Evolutionary conservation across 31 red algal species (phyloP), one percentile per base, ranked within the genome.

Genomic region (Endocladia muricata): DNA sequence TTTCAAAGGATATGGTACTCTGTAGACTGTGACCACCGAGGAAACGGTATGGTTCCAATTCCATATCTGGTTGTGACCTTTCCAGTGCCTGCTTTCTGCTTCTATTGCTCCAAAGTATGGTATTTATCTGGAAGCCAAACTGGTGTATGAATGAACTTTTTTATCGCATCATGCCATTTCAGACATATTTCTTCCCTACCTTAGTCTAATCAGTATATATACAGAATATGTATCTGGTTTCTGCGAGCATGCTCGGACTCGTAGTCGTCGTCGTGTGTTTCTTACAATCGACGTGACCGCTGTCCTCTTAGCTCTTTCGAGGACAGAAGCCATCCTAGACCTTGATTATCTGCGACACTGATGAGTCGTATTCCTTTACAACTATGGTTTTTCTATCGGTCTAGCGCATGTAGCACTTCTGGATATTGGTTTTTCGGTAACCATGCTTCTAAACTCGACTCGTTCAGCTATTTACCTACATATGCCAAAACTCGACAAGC

Each of bases 401-500:
- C 6, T 9, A 70, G 29, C 65, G 29, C 65, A 25, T 70, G 65
- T 6, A 70, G 32, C 65, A 70, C 65, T 17, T 26, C 65, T 15
- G 41, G 15, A 25, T 36, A 70, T 42, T 70, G 32, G 9, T 25
- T 6, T 42, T 70, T 25, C 36, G 65, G 7, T 9, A 70, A 17
- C 30, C 41, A 8, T n/a, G 15, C 25, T 70, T 36, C n/a, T 7
- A 11, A 8, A 11, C n/a, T n/a, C n/a, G n/a, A n/a, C n/a, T n/a
- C 15, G 13, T 7, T 41, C 7, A 70, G 65, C 11, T 19, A 9
- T 35, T 40, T 35, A 25, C 34, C 25, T 35, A 36, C 41, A 36
- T 41, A 70, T 9, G 65, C 15, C 6, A 70, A 13, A 9, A 7
- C 32, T 6, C 37, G 17, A 26, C 34, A 70, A 13, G 13, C 7